Base-by-base conservation (phyloP, 2,329 filamentous ascomycete species). In the Onygenales sp. region DNA sequence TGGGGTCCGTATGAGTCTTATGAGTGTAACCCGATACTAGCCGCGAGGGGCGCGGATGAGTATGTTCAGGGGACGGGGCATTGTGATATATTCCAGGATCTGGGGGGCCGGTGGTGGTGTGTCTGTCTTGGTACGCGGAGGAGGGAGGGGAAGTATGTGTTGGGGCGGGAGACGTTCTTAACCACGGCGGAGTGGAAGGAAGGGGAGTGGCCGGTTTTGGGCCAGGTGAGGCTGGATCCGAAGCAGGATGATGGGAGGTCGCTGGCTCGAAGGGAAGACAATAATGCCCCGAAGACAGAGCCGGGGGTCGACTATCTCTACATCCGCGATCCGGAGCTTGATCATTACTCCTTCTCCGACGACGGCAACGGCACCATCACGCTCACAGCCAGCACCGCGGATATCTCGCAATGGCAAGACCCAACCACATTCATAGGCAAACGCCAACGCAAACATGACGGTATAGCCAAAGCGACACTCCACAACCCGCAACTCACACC, bases 1-100 rank as follows among this genome's bases (percentile, higher is more conserved):
- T 80, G 58, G 10, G 77, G 75, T 0, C 76, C 76, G 0, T 79
- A 75, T 48, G 72, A 74, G 52, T 58, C 66, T 1, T 68, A 71
- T 42, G 65, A 69, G 0, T 49, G 58, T 0, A 78, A 79, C 55
- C 77, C 77, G 0, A 67, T 78, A 0, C 60, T 79, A 3, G 76
- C 77, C 0, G 73, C 76, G 31, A 43, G 53, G 39, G 55, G 40
- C 33, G 58, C 61, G 4, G 43, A 57, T 9, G 61, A 61, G 32
- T 62, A 63, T 36, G 54, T 63, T 9, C 61, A 61, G 40, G 55
- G 56, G 36, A 60, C 55, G 8, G 60, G 62, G 4, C 62, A 63
- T 52, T 54, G 56, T 8, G 62, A 64, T 33, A 9, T 63, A 2
- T 58, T 63, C 42, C 52, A 58, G 37, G 62, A 62, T 14, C 21